Percentiles rank a stretch among this genome's conserved stretches.
These are phyloP conservation scores for Halophytophthora batemanensis DNA, from an alignment of 352 stramenopile genomes.

Conservation along the genomic window DNA sequence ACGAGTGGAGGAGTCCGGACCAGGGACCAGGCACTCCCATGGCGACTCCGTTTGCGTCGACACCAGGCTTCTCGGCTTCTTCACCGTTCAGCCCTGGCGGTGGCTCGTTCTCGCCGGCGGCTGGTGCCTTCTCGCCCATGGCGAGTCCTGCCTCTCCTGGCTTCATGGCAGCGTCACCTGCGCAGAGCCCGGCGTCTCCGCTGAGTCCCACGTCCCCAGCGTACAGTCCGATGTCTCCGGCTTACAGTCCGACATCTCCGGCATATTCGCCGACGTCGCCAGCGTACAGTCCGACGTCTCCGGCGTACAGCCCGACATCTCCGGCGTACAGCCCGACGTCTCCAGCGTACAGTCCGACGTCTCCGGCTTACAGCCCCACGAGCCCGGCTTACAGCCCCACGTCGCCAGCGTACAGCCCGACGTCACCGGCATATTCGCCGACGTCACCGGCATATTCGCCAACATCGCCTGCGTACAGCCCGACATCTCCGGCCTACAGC, in stretches of 20 bases:
- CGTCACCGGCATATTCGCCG: conserved; percentile 72
- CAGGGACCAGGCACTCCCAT: conserved; percentile 76
- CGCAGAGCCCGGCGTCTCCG: conserved; percentile 70
- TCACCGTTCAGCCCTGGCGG: conserved; percentile 83
- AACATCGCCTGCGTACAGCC: conserved; percentile 88
- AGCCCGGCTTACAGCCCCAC: conserved; percentile 73
- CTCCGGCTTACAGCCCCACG: conserved; percentile 72
- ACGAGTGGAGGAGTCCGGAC: conserved; percentile 88
- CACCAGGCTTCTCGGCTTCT: conserved; percentile 86
- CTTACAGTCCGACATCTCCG: conserved; percentile 82
- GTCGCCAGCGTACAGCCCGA: conserved; percentile 72
- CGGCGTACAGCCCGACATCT: conserved; percentile 79
- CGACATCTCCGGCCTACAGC: conserved; percentile 70
- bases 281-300: conserved; percentile 76
- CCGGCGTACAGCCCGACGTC: conserved; percentile 76
- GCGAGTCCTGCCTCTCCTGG: conserved; percentile 71
- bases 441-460: conserved; percentile 81
- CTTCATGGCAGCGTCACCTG: conserved; percentile 72
- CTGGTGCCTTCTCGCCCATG: conserved; percentile 84
- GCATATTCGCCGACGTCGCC: conserved; percentile 55
- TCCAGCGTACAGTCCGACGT: conserved; percentile 57
- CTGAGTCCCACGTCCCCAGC: conserved; percentile 79
- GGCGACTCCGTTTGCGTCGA: conserved; percentile 81
- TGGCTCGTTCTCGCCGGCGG: conserved; percentile 88
- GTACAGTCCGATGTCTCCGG: conserved; percentile 87